Evolutionary conservation across 441 rosid genomes (phyloP), one percentile per base, ranked within the genome.

Genomic region (Aquilaria agallochum): DNA sequence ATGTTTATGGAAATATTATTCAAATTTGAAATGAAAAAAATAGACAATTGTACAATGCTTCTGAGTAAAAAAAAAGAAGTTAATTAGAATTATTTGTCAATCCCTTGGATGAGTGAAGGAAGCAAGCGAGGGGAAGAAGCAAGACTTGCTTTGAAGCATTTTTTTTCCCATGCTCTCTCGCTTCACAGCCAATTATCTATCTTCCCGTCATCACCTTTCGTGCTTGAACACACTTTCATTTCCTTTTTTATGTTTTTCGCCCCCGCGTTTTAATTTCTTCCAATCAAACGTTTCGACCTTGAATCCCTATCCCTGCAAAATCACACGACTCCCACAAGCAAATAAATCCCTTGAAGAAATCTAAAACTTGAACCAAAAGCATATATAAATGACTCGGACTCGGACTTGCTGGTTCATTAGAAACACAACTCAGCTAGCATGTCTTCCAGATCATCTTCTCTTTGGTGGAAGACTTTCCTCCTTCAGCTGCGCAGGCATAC

Each of bases 161-260:
- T 63, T 44, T 52, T 55, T 65, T 53, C 36, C 36, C 47, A 66
- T 32, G 50, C 79, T 72, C 70, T 67, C 74, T 72, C 75, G 78
- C 45, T 58, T 66, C 54, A 58, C 20, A 42, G 34, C 56, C 1
- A 64, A 68, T 66, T 40, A 31, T 33, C 59, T 66, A 51, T 59
- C 44, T 30, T 36, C 27, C 15, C 9, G 58, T 50, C 69, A 57
- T 76, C 63, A 56, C 73, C 67, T 76, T 58, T 48, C 80, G 83
- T 68, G 62, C 50, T 53, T 15, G 33, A 31, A 20, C 27, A 44
- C 62, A 42, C 62, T 46, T 50, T 20, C 36, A 7, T 50, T 11
- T 10, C 46, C 4, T 11, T 31, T 64, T 8, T 10, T 40, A 40
- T 36, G 5, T 5, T 8, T 36, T 36, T 36, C 1, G 45, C 45